phyloP scores from a whole-genome alignment of 2,329 filamentous ascomycete species.

The Pseudocercospora fijiensis region DNA sequence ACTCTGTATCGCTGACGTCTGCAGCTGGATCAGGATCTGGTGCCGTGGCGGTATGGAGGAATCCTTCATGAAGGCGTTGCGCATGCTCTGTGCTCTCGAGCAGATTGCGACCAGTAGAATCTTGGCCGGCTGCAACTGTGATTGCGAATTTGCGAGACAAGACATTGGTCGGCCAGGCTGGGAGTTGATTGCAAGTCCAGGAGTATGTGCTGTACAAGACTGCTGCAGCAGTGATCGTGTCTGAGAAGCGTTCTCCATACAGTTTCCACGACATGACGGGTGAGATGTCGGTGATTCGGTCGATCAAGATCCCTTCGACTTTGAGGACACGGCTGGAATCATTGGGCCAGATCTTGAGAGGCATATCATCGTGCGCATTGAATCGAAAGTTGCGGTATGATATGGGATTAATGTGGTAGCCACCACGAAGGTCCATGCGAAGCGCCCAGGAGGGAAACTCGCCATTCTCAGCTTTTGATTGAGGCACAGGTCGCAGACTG shows the following conservation, averaged over 20 bases:
- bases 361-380: conserved; percentile 13
- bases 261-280: conserved; percentile 14
- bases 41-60: conserved; percentile 8
- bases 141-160: conserved; percentile 11
- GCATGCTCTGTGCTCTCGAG: neutral
- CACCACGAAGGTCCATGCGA: conserved; percentile 9
- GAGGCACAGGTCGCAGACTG: conserved; percentile 10
- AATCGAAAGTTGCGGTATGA: conserved; percentile 17
- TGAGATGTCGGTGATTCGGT: conserved; percentile 11
- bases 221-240: conserved; percentile 12
- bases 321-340: conserved; percentile 13
- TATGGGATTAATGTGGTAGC: conserved; percentile 17
- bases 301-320: conserved; percentile 10
- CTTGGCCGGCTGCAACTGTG: conserved; percentile 12
- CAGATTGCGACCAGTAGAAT: conserved; percentile 8
- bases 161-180: neutral
- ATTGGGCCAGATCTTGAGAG: conserved; percentile 14
- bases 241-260: conserved; percentile 9
- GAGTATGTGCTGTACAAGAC: conserved; percentile 10
- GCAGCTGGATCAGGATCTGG: neutral
- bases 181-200: conserved; percentile 9
- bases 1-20: neutral
- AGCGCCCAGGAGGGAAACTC: conserved; percentile 16
- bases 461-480: neutral
- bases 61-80: conserved; percentile 9